A percentile compares a stretch with the other conserved stretches of the same genome.
phyloP scores from a whole-genome alignment of 352 stramenopile species.

The Labyrinthula sp. region DNA sequence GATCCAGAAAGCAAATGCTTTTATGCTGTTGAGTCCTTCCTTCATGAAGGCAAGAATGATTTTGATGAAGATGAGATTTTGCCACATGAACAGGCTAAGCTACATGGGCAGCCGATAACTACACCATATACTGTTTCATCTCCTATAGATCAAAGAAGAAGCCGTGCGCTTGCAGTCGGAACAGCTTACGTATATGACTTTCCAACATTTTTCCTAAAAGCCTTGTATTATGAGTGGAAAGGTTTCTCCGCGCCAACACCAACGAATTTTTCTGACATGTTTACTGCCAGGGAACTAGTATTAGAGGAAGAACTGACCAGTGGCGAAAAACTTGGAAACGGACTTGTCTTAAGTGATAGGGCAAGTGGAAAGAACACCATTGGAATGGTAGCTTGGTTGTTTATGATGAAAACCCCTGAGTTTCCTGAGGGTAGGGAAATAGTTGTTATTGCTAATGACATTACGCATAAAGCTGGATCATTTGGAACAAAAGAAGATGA shows the following conservation, averaged over 20 bases:
- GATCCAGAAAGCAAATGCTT: slow-evolving; percentile 35
- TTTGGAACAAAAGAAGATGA: slow-evolving; percentile 97
- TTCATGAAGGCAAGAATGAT: slow-evolving; percentile 29
- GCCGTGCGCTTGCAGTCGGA: slow-evolving; percentile 70
- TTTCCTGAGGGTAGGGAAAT: slow-evolving; percentile 77
- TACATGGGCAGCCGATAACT: slow-evolving; percentile 75
- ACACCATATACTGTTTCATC: slow-evolving; percentile 87
- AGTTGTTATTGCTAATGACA: slow-evolving; percentile 98
- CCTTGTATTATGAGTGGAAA: slow-evolving; percentile 74
- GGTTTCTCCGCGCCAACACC: slow-evolving; percentile 39
- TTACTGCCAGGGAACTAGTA: slow-evolving; percentile 48
- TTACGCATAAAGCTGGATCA: slow-evolving; percentile 93
- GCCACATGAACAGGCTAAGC: slow-evolving; percentile 58
- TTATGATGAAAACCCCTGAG: slow-evolving; percentile 90
- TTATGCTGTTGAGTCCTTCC: slow-evolving; percentile 28
- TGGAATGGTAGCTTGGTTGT: slow-evolving; percentile 96
- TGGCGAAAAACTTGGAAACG: slow-evolving; percentile 39
- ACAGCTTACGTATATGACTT: slow-evolving; percentile 99
- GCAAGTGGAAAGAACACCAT: slow-evolving; percentile 86
- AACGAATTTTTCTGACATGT: slow-evolving; percentile 34
- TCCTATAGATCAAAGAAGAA: slow-evolving; percentile 63
- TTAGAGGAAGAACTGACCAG: slow-evolving; percentile 25
- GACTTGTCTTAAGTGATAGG: slow-evolving; percentile 46
- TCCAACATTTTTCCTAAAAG: slow-evolving; percentile 87
- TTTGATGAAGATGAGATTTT: slow-evolving; percentile 34